Conservation (phyloP, 352 stramenopile genomes). For the Globisporangium cylindrosporum region DNA sequence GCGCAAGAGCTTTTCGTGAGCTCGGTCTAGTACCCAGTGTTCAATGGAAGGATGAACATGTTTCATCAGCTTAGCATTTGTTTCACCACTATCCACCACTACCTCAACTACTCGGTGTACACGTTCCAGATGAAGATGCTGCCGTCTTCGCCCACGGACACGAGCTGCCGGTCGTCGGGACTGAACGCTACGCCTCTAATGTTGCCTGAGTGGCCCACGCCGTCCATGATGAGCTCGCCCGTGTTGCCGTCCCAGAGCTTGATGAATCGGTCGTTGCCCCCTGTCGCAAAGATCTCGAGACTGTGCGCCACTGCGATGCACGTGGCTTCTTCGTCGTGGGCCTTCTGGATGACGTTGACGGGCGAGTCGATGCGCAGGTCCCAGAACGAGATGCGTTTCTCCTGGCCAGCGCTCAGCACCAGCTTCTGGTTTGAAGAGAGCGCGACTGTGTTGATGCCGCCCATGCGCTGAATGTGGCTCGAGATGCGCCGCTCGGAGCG, state of each 20-base stretch:
- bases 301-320: conserved; percentile 85
- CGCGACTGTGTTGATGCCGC: conserved; percentile 90
- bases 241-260: conserved; percentile 85
- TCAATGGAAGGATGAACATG: too few relatives aligned
- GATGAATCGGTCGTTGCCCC: conserved; percentile 82
- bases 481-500: conserved; percentile 80
- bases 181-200: conserved; percentile 83
- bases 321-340: conserved; percentile 84
- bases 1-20: too few relatives aligned
- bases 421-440: conserved; percentile 85
- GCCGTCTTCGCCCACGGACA: conserved; percentile 89
- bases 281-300: conserved; percentile 85
- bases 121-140: conserved; percentile 93
- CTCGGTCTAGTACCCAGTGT: too few relatives aligned
- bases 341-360: conserved; percentile 72
- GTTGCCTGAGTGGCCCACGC: conserved; percentile 73
- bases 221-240: conserved; percentile 63
- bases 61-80: too few relatives aligned
- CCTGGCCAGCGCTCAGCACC: conserved; percentile 90
- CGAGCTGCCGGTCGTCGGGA: conserved; percentile 89
- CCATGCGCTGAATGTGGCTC: conserved; percentile 92
- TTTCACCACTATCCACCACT: too few relatives aligned
- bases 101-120: conserved; percentile 38
- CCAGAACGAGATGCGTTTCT: conserved; percentile 92
- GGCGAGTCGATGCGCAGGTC: conserved; percentile 85